Conservation (phyloP, 164 flowering plant species). For the Chimonanthus salicifolius region DNA sequence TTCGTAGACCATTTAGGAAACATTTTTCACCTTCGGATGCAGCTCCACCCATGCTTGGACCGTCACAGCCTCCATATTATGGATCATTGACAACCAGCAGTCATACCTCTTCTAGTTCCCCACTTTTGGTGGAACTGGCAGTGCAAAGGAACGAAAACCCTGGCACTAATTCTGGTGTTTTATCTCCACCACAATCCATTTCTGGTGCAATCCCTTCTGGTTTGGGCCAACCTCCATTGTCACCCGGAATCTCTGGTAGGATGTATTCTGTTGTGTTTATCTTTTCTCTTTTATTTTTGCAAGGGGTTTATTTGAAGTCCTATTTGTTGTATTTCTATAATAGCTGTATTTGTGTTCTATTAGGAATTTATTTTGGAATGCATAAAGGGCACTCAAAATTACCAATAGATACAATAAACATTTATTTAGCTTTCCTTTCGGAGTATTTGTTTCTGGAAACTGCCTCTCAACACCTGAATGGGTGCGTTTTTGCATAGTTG, state of each 20-base stretch:
- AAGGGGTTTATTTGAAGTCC: not conserved
- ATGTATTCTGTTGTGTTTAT: not conserved
- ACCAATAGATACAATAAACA: no score
- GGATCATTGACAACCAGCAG: conserved; percentile 35
- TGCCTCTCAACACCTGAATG: no score
- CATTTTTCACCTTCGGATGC: conserved; percentile 24
- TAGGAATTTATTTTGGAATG: no score
- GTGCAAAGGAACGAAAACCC: conserved; percentile 31
- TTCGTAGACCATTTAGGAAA: conserved; percentile 23
- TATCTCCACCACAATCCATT: conserved; percentile 19
- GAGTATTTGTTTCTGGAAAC: no score
- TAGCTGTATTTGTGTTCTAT: no score
- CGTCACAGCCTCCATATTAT: conserved; percentile 44
- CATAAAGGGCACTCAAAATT: no score
- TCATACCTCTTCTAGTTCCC: conserved; percentile 42
- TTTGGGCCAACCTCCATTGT: conserved; percentile 68
- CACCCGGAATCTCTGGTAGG: conserved; percentile 17
- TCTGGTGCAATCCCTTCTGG: conserved; percentile 13
- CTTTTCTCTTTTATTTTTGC: not conserved
- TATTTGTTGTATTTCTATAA: no score
- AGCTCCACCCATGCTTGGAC: conserved; percentile 16
- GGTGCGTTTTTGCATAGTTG: no score
- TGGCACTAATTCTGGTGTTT: conserved; percentile 27
- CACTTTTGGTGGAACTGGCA: conserved; percentile 36
- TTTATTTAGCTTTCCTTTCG: no score